These are phyloP conservation scores for Acanthamoeba sp. DNA, from an alignment of 208 protist species.

Conservation along the genomic window DNA sequence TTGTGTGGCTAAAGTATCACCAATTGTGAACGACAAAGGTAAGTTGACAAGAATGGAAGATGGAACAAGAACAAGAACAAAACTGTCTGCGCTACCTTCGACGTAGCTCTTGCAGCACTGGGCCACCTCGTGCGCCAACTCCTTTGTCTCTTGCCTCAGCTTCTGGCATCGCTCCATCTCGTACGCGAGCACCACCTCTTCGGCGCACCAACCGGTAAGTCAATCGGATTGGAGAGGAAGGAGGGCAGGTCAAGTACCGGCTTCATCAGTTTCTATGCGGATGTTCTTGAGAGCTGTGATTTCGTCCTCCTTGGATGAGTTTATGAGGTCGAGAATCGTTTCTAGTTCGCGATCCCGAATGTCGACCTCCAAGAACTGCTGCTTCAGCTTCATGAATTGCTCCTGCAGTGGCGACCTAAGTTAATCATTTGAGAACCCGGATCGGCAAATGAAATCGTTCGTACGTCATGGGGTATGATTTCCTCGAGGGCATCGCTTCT, in stretches of 20 bases:
- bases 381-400: not conserved
- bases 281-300: conserved; percentile 22
- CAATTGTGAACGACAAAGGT: too few species aligned
- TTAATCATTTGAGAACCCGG: not conserved
- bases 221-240: too few species aligned
- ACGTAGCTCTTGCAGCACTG: conserved; percentile 1
- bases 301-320: conserved; percentile 27
- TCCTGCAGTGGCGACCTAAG: not conserved
- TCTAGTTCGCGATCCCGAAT: not conserved
- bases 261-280: conserved; percentile 15
- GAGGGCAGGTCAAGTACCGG: not conserved
- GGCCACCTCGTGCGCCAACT: not conserved
- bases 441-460: not conserved
- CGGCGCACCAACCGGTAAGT: not conserved
- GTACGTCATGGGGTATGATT: not conserved
- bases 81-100: not conserved
- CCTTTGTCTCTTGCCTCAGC: not conserved
- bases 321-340: not conserved
- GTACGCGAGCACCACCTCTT: not conserved
- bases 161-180: conserved; percentile 30
- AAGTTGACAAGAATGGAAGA: too few species aligned
- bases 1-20: not conserved
- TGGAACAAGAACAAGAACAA: not conserved
- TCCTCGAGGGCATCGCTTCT: not conserved
- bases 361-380: conserved; percentile 5